These are phyloP conservation scores for Talaromyces sp. DNA, from an alignment of 2,329 filamentous ascomycete genomes.

Conservation along the genomic window DNA sequence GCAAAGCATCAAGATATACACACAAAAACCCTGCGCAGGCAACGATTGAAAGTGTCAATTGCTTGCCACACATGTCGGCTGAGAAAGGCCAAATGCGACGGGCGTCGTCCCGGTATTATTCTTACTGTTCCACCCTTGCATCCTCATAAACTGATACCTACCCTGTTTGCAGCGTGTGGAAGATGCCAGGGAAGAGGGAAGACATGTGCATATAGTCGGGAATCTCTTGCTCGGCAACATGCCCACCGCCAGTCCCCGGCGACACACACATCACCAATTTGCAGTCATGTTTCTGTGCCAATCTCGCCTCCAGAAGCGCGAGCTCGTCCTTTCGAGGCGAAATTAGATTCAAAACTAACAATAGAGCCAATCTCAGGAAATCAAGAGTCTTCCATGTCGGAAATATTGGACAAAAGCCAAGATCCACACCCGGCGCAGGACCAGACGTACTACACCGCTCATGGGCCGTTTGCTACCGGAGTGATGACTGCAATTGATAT, in stretches of 20 bases:
- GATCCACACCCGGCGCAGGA: background rate
- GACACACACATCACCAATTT: background rate
- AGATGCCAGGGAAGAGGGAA: slow-evolving; percentile 9
- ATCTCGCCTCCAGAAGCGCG: background rate
- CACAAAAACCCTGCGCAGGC: slow-evolving; percentile 1
- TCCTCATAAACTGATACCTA: background rate
- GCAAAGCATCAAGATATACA: background rate
- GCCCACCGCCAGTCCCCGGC: background rate
- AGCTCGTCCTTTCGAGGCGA: background rate
- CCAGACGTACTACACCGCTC: slow-evolving; percentile 11
- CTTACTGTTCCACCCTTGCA: background rate
- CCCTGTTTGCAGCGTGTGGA: slow-evolving; percentile 6
- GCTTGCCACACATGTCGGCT: slow-evolving; percentile 15
- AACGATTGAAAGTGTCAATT: slow-evolving; percentile 13
- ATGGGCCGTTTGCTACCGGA: slow-evolving; percentile 14
- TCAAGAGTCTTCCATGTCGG: background rate
- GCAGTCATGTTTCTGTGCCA: background rate
- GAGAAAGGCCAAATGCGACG: slow-evolving; percentile 17
- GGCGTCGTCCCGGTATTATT: slow-evolving; percentile 14
- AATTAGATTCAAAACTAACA: background rate
- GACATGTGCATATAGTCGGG: slow-evolving; percentile 11
- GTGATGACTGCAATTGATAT: slow-evolving; percentile 14
- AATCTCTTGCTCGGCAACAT: background rate
- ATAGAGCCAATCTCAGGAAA: background rate
- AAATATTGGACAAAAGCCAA: background rate